Evolutionary conservation across 176 grass and related monocot genomes (phyloP), one percentile per base, ranked within the genome.

Genomic region (Aegilops longissima): DNA sequence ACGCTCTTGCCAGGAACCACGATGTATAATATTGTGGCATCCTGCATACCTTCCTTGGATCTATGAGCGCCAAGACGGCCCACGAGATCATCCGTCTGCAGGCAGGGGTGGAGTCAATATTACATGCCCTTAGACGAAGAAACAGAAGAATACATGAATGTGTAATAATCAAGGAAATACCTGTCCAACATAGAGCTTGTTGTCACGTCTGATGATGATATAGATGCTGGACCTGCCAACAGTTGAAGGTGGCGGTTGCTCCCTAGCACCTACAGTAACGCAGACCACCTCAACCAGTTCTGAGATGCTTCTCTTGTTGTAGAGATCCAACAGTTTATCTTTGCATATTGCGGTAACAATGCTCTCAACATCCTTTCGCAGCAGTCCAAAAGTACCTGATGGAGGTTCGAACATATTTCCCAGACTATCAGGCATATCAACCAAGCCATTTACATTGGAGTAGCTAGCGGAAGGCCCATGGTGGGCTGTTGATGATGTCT

Each of bases 51-150:
- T 88, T 88, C 94, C 82, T 98, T 96, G 2, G 78, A 86, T 78
- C 94, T 93, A 84, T 96, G 97, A 71, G 90, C 58, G 78, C 62
- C 74, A 71, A 99, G 78, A 30, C 94, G 90, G 11, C 97, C 97
- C 83, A 77, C 80, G 24, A 96, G 87, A 86, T 99, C 97, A 93
- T 99, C 97, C 24, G 97, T 96, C 97, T 99, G 84, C 85, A 91
- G 83, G 77, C 79, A 84, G 80, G 80, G 82, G 80, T 45, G 13
- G 51, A 73, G 14, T 70, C 47, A 77, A 65, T 63, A 70, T 77
- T 88, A 12, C 24, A 49, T 80, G 14, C 13, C 11, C 10, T 38
- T 4, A 34, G 23, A 49, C 25, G 1, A 9, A 40, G 21, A 11
- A 31, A 62, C 5, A n/a, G 64, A 61, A 81, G 6, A 70, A 70